phyloP scores from a whole-genome alignment of 257 asterid genomes.

The Gentiana straminea region DNA sequence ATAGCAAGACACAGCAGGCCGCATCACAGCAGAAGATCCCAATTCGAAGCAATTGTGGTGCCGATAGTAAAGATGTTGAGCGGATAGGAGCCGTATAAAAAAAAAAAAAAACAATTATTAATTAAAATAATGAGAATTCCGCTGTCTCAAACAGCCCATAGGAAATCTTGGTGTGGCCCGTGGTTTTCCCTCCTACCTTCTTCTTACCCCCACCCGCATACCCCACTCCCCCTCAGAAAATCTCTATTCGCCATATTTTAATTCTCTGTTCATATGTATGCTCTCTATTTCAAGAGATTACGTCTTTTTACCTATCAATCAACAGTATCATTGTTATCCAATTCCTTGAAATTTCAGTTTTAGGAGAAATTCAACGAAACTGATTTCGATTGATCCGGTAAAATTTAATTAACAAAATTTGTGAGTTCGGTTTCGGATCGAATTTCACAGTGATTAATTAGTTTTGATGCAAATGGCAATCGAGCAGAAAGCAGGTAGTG shows the following conservation, averaged over 20 bases:
- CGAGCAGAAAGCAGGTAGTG: conserved; percentile 41
- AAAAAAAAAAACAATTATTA: background rate
- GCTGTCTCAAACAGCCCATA: conserved; percentile 50
- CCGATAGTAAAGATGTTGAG: too few species aligned
- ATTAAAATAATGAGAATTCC: conserved; percentile 22
- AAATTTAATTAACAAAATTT: too few species aligned
- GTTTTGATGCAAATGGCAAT: conserved; percentile 47
- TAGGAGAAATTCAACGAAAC: background rate
- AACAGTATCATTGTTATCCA: background rate
- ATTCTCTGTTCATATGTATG: conserved; percentile 1
- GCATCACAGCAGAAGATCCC: too few species aligned
- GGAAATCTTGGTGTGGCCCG: conserved; percentile 46
- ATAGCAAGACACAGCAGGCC: too few species aligned
- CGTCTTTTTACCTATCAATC: background rate
- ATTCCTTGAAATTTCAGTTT: conserved; percentile 8
- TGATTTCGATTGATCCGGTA: too few species aligned
- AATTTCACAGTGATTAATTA: background rate
- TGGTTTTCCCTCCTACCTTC: conserved; percentile 31
- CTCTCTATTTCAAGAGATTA: conserved; percentile 1
- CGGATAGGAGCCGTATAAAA: too few species aligned
- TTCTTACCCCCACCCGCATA: conserved; percentile 7
- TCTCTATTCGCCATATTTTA: conserved; percentile 8
- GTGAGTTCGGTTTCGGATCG: too few species aligned
- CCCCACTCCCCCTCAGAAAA: background rate
- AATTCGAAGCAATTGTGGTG: too few species aligned